Evolutionary conservation across 83 land plant species (phyloP).

Genomic region (Thuja plicata): DNA sequence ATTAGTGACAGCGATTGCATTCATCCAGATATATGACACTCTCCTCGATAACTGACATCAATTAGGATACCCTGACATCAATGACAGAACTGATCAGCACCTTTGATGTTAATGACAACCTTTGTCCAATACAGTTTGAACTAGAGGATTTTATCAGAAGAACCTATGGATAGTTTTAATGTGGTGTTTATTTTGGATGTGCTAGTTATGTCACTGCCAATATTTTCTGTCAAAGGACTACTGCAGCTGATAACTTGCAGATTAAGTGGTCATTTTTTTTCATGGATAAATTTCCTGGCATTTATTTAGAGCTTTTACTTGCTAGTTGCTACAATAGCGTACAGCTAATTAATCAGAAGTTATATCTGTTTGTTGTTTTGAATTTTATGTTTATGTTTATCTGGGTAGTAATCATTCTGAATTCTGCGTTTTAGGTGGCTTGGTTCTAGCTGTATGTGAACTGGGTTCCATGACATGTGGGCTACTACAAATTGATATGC

Average conservation of each 20-base stretch:
- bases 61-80: too few species aligned
- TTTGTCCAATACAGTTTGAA: neutral
- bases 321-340: too few species aligned
- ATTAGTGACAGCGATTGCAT: too few species aligned
- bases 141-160: neutral
- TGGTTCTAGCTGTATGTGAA: neutral
- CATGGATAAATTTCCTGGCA: neutral
- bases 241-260: neutral
- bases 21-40: too few species aligned
- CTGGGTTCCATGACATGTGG: neutral
- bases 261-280: neutral
- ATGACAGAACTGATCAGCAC: too few species aligned
- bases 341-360: neutral
- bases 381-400: neutral
- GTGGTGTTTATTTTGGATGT: neutral
- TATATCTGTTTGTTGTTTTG: neutral
- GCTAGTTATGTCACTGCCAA: neutral
- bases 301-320: neutral
- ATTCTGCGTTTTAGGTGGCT: neutral
- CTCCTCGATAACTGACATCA: too few species aligned
- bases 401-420: neutral
- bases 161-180: neutral
- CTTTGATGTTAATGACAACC: too few species aligned
- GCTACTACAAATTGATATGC: neutral
- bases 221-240: neutral